Evolutionary conservation across 257 asterid species (phyloP).

Genomic region (Capsicum pubescens): DNA sequence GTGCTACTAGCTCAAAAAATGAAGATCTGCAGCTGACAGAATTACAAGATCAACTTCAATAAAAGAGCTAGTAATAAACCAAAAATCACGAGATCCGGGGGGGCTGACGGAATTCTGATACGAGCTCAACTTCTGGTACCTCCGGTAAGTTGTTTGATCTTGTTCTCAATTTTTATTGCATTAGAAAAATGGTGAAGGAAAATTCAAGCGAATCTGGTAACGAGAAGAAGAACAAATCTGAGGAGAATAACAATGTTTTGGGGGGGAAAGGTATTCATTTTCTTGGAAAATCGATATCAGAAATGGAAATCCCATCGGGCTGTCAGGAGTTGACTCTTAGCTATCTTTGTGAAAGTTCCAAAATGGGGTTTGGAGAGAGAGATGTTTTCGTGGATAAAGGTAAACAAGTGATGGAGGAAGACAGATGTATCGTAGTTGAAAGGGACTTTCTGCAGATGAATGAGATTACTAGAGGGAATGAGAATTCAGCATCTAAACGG

Average conservation of each 20-base stretch:
- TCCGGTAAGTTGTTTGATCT: background rate
- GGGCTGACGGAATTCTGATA: too few relatives aligned
- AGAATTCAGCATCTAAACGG: constrained; percentile 51
- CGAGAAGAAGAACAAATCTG: background rate
- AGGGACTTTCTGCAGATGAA: constrained; percentile 64
- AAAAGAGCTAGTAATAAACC: too few relatives aligned
- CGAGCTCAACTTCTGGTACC: background rate
- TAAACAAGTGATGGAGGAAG: constrained; percentile 21
- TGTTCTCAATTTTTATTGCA: background rate
- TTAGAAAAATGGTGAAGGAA: background rate
- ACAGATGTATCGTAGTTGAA: background rate
- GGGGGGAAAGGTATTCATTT: constrained; percentile 5
- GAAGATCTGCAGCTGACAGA: too few relatives aligned
- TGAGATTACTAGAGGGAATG: constrained; percentile 42
- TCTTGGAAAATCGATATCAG: constrained; percentile 24
- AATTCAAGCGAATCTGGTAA: background rate
- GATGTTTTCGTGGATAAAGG: background rate
- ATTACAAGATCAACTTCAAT: too few relatives aligned
- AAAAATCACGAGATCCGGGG: too few relatives aligned
- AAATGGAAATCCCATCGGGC: background rate
- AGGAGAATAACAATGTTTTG: background rate
- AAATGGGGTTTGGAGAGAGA: background rate
- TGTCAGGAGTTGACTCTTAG: constrained; percentile 32
- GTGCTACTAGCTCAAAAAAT: too few relatives aligned
- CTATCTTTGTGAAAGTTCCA: constrained; percentile 30